Evolutionary conservation across 352 stramenopile species (phyloP), one percentile per base, ranked within the genome.

Genomic region (Globisporangium nagaii): DNA sequence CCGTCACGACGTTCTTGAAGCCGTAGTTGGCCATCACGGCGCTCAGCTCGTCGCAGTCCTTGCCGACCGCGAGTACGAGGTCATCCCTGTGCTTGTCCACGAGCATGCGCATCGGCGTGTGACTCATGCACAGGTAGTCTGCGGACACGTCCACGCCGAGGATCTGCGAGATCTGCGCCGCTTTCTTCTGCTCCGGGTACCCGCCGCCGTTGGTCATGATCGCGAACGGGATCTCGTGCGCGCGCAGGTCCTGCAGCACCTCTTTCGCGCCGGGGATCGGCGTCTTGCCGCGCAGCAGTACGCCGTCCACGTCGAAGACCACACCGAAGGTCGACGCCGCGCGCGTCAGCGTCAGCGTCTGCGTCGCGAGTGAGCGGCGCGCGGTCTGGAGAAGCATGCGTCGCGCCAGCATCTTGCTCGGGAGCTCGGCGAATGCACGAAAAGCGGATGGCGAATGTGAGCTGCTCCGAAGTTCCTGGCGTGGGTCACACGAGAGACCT

Each of bases 181-280:
- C 80, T 58, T 92, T 93, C 52, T 76, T 88, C n/a, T 68, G 61
- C 56, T 93, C 84, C 2, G 66, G 62, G 65, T 89, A 89, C n/a
- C 84, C 84, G 35, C 84, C 84, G 45, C 81, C 84, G 48, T 93
- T 93, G 43, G 84, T 93, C 84, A 93, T 91, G 63, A 93, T 90
- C 37, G 80, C 79, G 47, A 81, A 90, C 58, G 84, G 84, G 43
- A 82, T 82, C 36, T 80, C 56, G 36, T 71, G 68, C 34, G 69
- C 63, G 35, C 79, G 44, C 35, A 93, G 68, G 31, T 88, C 76
- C 36, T 84, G 53, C n/a, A 93, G 63, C 46, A 92, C 81, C 17
- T 87, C 67, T 4, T 60, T 68, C 3, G 84, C 84, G 5, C 84
- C 84, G 0, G 81, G 77, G 34, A 93, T 83, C 25, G 79, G 73